Evolutionary conservation across 1,284 basidiomycete species (phyloP), one percentile per base, ranked within the genome.

Genomic region (Ustilago lituana): DNA sequence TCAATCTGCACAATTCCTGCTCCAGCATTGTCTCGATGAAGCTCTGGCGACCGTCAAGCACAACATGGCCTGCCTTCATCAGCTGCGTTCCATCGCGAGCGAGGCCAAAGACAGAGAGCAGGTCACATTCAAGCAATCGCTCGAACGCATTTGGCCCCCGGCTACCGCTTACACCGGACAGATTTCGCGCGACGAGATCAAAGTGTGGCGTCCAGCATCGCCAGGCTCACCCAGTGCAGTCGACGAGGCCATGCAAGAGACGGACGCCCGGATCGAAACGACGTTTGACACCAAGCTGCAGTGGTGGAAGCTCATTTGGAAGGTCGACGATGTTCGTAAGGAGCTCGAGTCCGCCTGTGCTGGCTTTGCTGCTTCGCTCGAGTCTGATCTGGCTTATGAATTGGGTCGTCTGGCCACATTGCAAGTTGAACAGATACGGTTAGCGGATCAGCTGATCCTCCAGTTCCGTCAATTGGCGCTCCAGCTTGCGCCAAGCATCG

Each of bases 241-340:
- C 11, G 58, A 57, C 20, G 49, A 59, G 27, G 55, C 59, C 9
- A 53, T 61, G 47, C 50, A 53, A 27, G 20, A 60, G 48, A 60
- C 72, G 6, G 56, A 48, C 33, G 41, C 57, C 2, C 20, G 51
- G 44, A 54, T 79, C 43, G 73, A 76, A 29, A 36, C 45, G 4
- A 72, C 76, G 4, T 65, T 79, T 14, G 56, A 63, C 15, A 24
- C 26, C 9, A 61, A 66, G 17, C 54, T 79, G 54, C 65, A 77
- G 36, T 79, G 77, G 77, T 79, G 77, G 76, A 73, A 71, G 50
- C 50, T 79, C 12, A 36, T 67, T 6, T 75, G 77, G 71, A 76
- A 74, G 44, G 68, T 77, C 8, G 77, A 79, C 35, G 76, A 78
- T 41, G 57, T 79, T 23, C 52, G 76, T 15, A 58, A 73, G 32